Evolutionary conservation across 2,329 filamentous ascomycete genomes (phyloP).

Genomic region (Parastagonospora avenae): DNA sequence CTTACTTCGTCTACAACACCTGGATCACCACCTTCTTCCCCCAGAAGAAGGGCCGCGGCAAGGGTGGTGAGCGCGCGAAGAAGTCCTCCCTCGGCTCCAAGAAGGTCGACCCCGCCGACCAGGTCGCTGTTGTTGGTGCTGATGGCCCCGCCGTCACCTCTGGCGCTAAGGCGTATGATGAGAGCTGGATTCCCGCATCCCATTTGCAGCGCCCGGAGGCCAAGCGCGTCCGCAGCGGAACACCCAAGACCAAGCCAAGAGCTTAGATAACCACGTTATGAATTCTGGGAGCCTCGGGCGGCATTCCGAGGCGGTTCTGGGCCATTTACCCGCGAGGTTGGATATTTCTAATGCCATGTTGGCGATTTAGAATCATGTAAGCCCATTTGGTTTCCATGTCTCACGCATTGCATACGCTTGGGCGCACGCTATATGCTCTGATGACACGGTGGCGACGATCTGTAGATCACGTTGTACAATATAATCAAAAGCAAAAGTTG

Average conservation of each 20-base stretch:
- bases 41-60: conserved; percentile 68
- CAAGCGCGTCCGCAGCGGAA: conserved; percentile 61
- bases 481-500: conserved; percentile 5
- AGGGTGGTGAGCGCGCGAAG: conserved; percentile 69
- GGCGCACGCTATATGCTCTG: not conserved
- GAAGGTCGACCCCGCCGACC: conserved; percentile 67
- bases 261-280: conserved; percentile 18
- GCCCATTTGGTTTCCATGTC: not conserved
- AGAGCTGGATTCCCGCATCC: conserved; percentile 90
- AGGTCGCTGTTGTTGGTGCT: conserved; percentile 68
- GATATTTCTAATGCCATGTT: not conserved
- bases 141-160: conserved; percentile 73
- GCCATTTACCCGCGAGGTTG: not conserved
- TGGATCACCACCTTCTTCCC: conserved; percentile 97
- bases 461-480: conserved; percentile 3
- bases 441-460: not conserved
- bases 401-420: not conserved
- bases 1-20: conserved; percentile 97
- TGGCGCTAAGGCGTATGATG: conserved; percentile 78
- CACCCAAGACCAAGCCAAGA: conserved; percentile 47
- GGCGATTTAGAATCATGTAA: not conserved
- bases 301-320: not conserved
- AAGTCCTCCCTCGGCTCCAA: conserved; percentile 66
- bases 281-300: not conserved
- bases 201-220: conserved; percentile 86